These are phyloP conservation scores for Nannochloropsis gaditana DNA, from an alignment of 108 stramenopile species.

Conservation along the genomic window DNA sequence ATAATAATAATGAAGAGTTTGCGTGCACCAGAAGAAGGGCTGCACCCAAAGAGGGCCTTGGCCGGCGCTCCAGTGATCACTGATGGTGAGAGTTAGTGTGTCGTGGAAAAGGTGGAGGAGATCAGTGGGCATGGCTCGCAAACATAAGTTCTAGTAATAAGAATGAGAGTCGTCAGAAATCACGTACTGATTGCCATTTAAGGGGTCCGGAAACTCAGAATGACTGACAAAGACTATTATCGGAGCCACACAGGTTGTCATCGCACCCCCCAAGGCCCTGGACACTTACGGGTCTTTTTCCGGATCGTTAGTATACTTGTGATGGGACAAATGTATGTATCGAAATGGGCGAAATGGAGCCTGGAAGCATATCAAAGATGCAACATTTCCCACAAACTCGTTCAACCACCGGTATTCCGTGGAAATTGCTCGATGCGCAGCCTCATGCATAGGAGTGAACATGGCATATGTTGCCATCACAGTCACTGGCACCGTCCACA, in stretches of 20 bases:
- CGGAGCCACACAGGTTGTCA: no score
- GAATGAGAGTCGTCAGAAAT: no score
- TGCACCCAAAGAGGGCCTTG: background rate
- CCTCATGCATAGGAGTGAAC: background rate
- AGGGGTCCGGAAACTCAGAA: no score
- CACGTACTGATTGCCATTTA: no score
- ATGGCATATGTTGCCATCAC: conserved; percentile 20
- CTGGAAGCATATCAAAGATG: background rate
- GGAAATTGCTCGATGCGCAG: background rate
- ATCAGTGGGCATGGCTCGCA: background rate
- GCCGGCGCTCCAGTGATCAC: background rate
- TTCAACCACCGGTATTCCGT: background rate
- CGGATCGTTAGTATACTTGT: conserved; percentile 12
- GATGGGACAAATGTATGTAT: background rate
- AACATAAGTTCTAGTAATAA: no score
- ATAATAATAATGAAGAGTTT: background rate
- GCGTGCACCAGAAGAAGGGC: conserved; percentile 13
- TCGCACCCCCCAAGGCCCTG: background rate
- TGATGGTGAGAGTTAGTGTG: background rate
- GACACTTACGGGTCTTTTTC: conserved; percentile 9
- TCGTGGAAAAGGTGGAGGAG: background rate
- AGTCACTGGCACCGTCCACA: background rate
- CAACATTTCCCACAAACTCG: background rate
- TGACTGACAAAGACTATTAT: no score
- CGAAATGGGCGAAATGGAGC: background rate